A percentile compares a stretch with the other conserved stretches of the same genome.
Conservation (phyloP, 2,329 filamentous ascomycete genomes). For the Alternaria solani region DNA sequence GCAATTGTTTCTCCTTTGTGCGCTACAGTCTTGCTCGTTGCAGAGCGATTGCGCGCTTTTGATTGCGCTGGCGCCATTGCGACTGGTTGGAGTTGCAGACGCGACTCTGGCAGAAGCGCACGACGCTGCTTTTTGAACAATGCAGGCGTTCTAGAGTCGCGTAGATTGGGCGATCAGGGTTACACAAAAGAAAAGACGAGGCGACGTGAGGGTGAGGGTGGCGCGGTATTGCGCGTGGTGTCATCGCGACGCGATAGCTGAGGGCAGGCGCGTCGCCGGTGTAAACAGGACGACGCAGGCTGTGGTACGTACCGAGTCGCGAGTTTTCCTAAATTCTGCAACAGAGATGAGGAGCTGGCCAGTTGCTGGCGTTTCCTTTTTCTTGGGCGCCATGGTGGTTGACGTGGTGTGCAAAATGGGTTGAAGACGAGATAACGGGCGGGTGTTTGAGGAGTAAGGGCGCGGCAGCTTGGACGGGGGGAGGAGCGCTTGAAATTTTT, state of each 20-base stretch:
- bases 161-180: constrained; percentile 31
- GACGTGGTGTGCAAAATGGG: constrained; percentile 16
- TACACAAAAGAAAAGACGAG: constrained; percentile 3
- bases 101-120: constrained; percentile 13
- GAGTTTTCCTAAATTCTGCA: constrained; percentile 79
- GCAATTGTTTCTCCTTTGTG: constrained; percentile 11
- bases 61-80: constrained; percentile 17
- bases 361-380: constrained; percentile 40
- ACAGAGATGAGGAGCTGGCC: constrained; percentile 63
- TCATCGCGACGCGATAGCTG: constrained; percentile 16
- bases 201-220: constrained; percentile 15
- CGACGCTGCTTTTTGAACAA: constrained; percentile 8
- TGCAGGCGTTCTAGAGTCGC: constrained; percentile 30
- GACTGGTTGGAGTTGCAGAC: constrained; percentile 1
- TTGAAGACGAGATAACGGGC: constrained; percentile 10
- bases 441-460: constrained; percentile 8
- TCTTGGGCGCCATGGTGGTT: constrained; percentile 36
- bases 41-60: constrained; percentile 23
- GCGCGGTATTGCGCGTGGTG: constrained; percentile 14
- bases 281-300: constrained; percentile 12
- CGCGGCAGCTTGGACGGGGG: constrained; percentile 5
- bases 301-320: constrained; percentile 75
- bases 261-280: constrained; percentile 28
- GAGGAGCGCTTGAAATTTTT: constrained; percentile 1
- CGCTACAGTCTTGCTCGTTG: background rate